A percentile compares a stretch with the other conserved stretches of the same genome.
Evolutionary conservation across 495 filamentous ascomycete species (phyloP).

Genomic region (Tuber brumale): DNA sequence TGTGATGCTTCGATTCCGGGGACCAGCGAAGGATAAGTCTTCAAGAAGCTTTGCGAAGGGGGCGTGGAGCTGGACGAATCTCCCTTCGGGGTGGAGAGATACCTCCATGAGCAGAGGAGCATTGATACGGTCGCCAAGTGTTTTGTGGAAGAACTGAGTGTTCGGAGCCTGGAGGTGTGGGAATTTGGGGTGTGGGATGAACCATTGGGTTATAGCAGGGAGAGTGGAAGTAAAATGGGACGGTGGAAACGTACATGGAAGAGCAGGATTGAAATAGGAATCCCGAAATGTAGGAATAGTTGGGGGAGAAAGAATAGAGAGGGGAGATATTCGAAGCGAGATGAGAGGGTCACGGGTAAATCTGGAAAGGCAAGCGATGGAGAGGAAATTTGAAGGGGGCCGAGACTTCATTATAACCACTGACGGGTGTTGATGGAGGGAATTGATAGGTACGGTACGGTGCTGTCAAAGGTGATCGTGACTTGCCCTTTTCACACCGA

Average conservation of each 20-base stretch:
- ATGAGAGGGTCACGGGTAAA: not conserved
- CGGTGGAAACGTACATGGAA: constrained; percentile 28
- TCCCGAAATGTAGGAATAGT: constrained; percentile 18
- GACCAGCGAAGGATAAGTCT: constrained; percentile 19
- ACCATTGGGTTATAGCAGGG: constrained; percentile 35
- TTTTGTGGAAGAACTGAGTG: constrained; percentile 14
- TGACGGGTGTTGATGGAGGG: no score
- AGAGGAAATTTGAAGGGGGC: not conserved
- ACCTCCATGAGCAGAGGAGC: constrained; percentile 23
- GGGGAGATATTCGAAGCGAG: constrained; percentile 11
- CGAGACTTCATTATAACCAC: no score
- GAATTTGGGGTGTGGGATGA: constrained; percentile 19
- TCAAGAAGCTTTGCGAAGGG: constrained; percentile 27
- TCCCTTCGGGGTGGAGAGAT: constrained; percentile 9
- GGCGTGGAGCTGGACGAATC: constrained; percentile 19
- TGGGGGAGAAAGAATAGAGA: constrained; percentile 17
- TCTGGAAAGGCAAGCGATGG: not conserved
- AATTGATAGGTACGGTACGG: no score
- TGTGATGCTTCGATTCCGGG: constrained; percentile 10
- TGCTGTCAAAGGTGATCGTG: no score
- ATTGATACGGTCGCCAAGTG: constrained; percentile 13
- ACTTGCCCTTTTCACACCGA: no score
- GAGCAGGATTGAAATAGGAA: constrained; percentile 15
- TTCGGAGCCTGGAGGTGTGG: constrained; percentile 11
- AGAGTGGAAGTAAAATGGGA: constrained; percentile 25